Evolutionary conservation across 2,329 filamentous ascomycete species (phyloP).

Genomic region (Alternaria consortialis): DNA sequence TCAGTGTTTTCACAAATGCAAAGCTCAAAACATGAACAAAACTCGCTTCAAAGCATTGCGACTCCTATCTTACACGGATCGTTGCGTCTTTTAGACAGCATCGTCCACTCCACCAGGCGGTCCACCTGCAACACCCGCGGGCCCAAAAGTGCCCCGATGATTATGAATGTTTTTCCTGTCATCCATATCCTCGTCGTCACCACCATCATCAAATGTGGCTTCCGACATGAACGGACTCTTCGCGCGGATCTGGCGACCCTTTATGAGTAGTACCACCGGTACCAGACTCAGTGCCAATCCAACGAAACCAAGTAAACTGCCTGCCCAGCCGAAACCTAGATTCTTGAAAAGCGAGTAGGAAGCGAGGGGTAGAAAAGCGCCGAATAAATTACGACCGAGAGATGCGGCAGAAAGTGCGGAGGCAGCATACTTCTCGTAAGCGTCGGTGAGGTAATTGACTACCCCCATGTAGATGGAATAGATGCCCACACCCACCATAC

Average conservation of each 20-base stretch:
- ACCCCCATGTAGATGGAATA: conserved; percentile 57
- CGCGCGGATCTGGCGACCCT: conserved; percentile 52
- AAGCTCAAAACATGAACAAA: background rate
- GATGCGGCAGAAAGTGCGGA: conserved; percentile 59
- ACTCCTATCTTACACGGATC: background rate
- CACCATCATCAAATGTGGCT: conserved; percentile 27
- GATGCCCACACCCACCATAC: conserved; percentile 26
- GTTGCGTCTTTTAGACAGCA: background rate
- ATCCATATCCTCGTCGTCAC: conserved; percentile 14
- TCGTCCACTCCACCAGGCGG: conserved; percentile 14
- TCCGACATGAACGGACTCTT: conserved; percentile 51
- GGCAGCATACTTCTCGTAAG: conserved; percentile 60
- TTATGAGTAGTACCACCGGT: conserved; percentile 53
- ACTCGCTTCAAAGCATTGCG: background rate
- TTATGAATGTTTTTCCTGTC: background rate
- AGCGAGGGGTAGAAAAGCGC: conserved; percentile 57
- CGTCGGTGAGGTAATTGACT: conserved; percentile 60
- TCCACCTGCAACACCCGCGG: conserved; percentile 21
- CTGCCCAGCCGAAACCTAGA: conserved; percentile 56
- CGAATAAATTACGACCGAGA: conserved; percentile 57
- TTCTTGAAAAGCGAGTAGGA: conserved; percentile 53
- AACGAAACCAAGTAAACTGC: conserved; percentile 55
- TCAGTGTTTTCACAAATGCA: background rate
- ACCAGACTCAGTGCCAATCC: conserved; percentile 52
- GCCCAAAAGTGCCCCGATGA: conserved; percentile 11